phyloP scores from a whole-genome alignment of 2,329 filamentous ascomycete species.

The Botrytis pseudocinerea region DNA sequence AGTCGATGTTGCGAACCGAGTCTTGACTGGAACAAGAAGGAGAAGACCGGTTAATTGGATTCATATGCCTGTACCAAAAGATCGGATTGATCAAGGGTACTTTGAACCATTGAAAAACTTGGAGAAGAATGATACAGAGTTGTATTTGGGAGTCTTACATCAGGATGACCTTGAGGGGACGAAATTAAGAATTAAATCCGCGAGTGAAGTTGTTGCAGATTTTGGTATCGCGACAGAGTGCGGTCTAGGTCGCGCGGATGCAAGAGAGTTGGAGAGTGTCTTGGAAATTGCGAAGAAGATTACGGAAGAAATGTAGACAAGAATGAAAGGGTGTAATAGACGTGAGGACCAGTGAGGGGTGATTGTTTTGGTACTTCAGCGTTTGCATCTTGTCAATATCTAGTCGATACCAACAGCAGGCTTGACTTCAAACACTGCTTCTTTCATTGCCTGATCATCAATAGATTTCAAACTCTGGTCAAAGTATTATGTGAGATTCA shows the following conservation, averaged over 20 bases:
- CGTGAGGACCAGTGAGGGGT: neutral
- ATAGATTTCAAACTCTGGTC: neutral
- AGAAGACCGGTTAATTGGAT: constrained; percentile 44
- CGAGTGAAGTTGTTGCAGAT: constrained; percentile 36
- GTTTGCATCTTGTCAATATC: neutral
- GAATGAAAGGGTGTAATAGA: neutral
- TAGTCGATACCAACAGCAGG: neutral
- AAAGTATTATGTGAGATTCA: neutral
- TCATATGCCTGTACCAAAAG: constrained; percentile 48
- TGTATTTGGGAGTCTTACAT: constrained; percentile 48
- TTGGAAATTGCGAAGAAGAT: constrained; percentile 21
- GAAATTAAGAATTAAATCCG: constrained; percentile 42
- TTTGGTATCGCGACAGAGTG: constrained; percentile 48
- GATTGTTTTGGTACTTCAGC: neutral
- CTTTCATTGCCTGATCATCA: neutral
- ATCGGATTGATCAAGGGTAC: constrained; percentile 43
- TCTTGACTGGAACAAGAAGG: constrained; percentile 35
- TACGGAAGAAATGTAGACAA: constrained; percentile 1
- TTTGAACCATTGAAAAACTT: constrained; percentile 44
- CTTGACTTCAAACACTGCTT: neutral
- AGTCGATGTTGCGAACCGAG: constrained; percentile 43
- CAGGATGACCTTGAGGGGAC: constrained; percentile 44
- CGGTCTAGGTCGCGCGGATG: constrained; percentile 42
- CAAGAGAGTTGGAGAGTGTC: constrained; percentile 27
- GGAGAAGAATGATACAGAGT: constrained; percentile 38